Evolutionary conservation across 768 basidiomycete genomes (phyloP).

Genomic region (Austroboletus festivus): DNA sequence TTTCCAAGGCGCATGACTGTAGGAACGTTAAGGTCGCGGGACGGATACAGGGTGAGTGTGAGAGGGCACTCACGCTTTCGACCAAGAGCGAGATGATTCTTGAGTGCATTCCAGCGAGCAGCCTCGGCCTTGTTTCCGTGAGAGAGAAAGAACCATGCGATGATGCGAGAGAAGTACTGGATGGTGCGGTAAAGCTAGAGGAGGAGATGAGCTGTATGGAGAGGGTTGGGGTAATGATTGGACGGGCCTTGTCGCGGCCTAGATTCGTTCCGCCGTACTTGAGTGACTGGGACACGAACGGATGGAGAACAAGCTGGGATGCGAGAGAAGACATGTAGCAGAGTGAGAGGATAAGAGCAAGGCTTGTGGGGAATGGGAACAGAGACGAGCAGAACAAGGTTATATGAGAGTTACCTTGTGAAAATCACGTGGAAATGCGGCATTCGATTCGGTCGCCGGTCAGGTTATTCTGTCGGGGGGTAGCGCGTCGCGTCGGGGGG

Average conservation of each 20-base stretch:
- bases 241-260: conserved; percentile 84
- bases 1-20: conserved; percentile 91
- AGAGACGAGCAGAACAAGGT: neutral
- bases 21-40: neutral
- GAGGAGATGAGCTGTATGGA: neutral
- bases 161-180: conserved; percentile 88
- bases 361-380: neutral
- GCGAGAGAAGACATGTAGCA: conserved; percentile 40
- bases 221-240: neutral
- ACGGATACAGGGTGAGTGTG: neutral
- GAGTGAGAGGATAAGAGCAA: conserved; percentile 14
- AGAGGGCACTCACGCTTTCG: conserved; percentile 63
- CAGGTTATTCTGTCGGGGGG: too few relatives aligned
- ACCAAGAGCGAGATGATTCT: conserved; percentile 76
- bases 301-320: conserved; percentile 83
- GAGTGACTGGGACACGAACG: conserved; percentile 68
- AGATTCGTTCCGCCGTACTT: conserved; percentile 78
- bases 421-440: conserved; percentile 29
- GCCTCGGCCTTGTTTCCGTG: conserved; percentile 71
- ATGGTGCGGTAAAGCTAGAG: conserved; percentile 79
- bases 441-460: neutral
- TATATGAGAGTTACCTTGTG: conserved; percentile 6
- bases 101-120: conserved; percentile 78
- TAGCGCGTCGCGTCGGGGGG: too few relatives aligned
- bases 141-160: conserved; percentile 75